Base-by-base conservation (phyloP, 129 eudicot genomes). In the Flaveria brownii region DNA sequence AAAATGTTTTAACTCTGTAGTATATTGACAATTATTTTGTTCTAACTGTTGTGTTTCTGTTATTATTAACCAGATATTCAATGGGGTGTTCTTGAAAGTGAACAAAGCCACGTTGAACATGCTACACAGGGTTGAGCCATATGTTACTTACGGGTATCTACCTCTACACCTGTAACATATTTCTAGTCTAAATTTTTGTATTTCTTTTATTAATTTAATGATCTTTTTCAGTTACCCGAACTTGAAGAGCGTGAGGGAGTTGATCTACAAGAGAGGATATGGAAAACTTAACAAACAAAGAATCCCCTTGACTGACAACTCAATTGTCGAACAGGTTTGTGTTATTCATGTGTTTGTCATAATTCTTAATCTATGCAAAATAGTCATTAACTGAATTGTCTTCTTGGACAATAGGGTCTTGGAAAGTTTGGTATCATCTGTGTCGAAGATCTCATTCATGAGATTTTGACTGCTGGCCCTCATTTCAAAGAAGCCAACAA, bases 51-150 rank as follows among this genome's bases (percentile, higher is more conserved):
- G 30, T 62, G 30, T 30, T 30, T 28, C 8, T 62, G 17, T 25
- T 62, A 14, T 28, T 62, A 28, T 30, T 42, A 14, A 62, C 43
- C 68, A 62, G 45, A 62, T 62, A 5, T 62, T 62, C 68, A 62
- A 62, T 14, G 68, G 68, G 14, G 68, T 62, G 68, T 28, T 62
- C 68, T 62, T 62, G 68, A 62, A 62, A 62, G 68, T 42, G 25
- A 59, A 86, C 88, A 86, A 80, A 71, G 90, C 90, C 1, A 86
- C 90, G 4, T 3, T 84, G 51, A 89, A 86, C 75, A 89, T 89
- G 96, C 78, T 89, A 18, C 96, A 83, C 87, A 75, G 87, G 82
- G 91, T 89, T 50, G 96, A 86, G 76, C 96, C 96, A 14, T 89
- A 86, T 82, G 95, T 89, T 8, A 85, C 91, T 4, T 89, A 69